phyloP scores from a whole-genome alignment of 352 stramenopile species.

The Pythium phragmiticola region DNA sequence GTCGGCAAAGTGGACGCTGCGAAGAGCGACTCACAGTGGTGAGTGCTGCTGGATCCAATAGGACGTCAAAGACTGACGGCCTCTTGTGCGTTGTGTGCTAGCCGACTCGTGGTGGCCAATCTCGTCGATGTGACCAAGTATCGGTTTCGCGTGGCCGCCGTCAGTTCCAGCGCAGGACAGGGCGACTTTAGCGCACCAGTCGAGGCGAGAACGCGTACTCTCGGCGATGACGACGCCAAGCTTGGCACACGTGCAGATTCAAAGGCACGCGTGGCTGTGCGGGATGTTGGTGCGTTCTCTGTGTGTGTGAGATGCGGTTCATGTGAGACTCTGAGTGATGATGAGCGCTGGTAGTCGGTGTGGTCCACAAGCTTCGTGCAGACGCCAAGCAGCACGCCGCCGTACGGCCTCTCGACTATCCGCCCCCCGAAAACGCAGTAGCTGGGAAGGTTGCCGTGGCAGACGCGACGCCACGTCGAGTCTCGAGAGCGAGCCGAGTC shows the following conservation, averaged over 20 bases:
- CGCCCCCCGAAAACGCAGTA: neutral
- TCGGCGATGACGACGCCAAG: neutral
- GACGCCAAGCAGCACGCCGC: neutral
- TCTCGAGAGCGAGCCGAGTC: no score
- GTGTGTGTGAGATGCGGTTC: neutral
- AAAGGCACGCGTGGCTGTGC: neutral
- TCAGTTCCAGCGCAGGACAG: constrained; percentile 9
- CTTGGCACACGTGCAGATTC: neutral
- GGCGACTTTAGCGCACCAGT: constrained; percentile 25
- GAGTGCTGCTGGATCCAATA: neutral
- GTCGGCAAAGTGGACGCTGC: constrained; percentile 24
- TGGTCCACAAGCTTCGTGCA: neutral
- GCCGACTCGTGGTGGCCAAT: constrained; percentile 13
- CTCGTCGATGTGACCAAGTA: constrained; percentile 28
- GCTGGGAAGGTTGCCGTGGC: no score
- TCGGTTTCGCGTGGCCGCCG: constrained; percentile 28
- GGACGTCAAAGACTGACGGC: neutral
- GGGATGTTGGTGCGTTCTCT: constrained; percentile 5
- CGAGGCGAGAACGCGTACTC: constrained; percentile 1
- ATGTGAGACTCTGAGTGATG: neutral
- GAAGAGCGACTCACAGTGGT: neutral
- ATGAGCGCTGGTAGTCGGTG: neutral
- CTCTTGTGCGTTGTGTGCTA: neutral
- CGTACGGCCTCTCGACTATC: neutral
- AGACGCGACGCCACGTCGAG: neutral